Evolutionary conservation across 164 flowering plant genomes (phyloP).

Genomic region (Stephania yunnanensis): DNA sequence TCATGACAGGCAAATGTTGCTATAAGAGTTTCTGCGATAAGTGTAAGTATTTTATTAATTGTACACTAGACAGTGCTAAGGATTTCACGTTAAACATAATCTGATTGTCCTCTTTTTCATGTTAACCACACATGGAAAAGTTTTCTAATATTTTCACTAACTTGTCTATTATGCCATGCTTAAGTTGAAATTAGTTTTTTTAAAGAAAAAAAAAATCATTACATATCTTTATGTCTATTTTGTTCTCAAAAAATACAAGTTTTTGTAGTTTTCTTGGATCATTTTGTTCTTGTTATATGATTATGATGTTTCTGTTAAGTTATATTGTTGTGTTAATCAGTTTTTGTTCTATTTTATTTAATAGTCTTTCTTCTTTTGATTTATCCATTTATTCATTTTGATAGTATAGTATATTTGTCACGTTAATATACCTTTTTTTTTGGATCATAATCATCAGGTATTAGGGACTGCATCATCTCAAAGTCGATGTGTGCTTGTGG

Average conservation of each 20-base stretch:
- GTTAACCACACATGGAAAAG: neutral
- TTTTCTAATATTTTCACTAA: neutral
- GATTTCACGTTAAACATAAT: too few species aligned
- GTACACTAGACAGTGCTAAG: too few species aligned
- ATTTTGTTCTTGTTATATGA: neutral
- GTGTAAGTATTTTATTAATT: constrained; percentile 42
- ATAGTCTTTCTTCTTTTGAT: neutral
- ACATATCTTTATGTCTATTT: neutral
- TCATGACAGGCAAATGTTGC: constrained; percentile 94
- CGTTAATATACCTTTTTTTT: neutral
- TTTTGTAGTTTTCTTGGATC: neutral
- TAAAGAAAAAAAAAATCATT: too few species aligned
- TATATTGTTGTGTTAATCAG: neutral
- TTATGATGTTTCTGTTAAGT: neutral
- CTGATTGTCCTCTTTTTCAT: neutral
- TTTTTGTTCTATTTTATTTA: neutral
- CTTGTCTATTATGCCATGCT: neutral
- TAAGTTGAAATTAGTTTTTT: neutral
- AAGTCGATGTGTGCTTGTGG: constrained; percentile 82
- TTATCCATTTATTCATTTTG: neutral
- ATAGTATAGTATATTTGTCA: neutral
- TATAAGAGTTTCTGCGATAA: constrained; percentile 88
- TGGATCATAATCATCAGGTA: constrained; percentile 44
- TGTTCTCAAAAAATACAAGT: neutral
- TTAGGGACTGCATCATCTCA: constrained; percentile 72